Evolutionary conservation across 176 grass and related monocot species (phyloP).

Genomic region (Eragrostis nindensis): DNA sequence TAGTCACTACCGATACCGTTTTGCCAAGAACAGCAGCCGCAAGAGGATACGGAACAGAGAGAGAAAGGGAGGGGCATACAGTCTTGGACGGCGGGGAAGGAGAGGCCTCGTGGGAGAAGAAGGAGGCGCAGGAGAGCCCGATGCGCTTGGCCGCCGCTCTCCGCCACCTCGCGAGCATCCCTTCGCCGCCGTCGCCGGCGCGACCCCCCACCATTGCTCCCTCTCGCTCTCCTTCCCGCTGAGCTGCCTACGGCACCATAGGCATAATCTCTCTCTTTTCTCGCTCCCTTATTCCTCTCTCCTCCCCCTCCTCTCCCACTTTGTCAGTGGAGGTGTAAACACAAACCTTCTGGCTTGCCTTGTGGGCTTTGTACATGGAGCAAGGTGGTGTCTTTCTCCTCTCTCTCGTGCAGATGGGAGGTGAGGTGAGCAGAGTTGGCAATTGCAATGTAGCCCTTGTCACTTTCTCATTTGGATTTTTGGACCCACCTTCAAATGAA

Average conservation of each 20-base stretch:
- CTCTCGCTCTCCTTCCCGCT: slow-evolving; percentile 15
- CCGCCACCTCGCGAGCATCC: slow-evolving; percentile 59
- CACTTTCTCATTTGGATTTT: slow-evolving; percentile 21
- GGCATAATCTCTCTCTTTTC: slow-evolving; percentile 2
- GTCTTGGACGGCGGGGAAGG: slow-evolving; percentile 54
- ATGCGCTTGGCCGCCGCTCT: slow-evolving; percentile 67
- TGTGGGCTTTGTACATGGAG: slow-evolving; percentile 46
- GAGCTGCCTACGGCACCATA: slow-evolving; percentile 13
- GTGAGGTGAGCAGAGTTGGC: slow-evolving; percentile 12
- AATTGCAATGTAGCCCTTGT: slow-evolving; percentile 40
- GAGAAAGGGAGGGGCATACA: slow-evolving; percentile 36
- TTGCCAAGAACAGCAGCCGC: no score
- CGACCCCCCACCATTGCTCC: slow-evolving; percentile 52
- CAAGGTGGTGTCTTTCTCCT: neutral
- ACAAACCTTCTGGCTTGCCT: slow-evolving; percentile 29
- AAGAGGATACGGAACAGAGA: slow-evolving; percentile 6
- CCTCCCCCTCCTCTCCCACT: neutral
- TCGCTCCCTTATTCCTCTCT: neutral
- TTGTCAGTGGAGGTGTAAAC: slow-evolving; percentile 43
- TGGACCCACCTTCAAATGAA: neutral
- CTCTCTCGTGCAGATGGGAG: neutral
- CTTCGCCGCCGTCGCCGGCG: slow-evolving; percentile 38
- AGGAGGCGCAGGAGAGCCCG: slow-evolving; percentile 65
- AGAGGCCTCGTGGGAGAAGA: slow-evolving; percentile 53
- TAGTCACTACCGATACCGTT: no score